Conservation (phyloP, 495 filamentous ascomycete species). For the Talaromyces stipitatus region DNA sequence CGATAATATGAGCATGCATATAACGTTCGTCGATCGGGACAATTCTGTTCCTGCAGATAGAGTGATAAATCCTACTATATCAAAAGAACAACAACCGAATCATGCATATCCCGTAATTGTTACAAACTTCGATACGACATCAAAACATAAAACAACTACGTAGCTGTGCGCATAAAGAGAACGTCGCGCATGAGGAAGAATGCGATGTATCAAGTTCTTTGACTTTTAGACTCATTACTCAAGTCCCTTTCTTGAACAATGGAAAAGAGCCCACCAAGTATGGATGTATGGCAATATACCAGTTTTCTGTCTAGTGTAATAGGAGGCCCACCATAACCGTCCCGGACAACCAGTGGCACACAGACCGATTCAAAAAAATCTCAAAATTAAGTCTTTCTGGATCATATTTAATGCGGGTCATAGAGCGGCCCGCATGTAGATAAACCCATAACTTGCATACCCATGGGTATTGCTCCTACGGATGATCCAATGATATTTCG, state of each 20-base stretch:
- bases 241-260: too few relatives aligned
- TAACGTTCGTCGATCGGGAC: neutral
- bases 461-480: too few relatives aligned
- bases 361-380: neutral
- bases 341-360: neutral
- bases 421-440: neutral
- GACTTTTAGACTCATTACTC: too few relatives aligned
- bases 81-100: neutral
- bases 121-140: neutral
- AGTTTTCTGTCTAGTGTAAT: neutral
- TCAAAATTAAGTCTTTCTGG: neutral
- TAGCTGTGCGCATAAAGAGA: too few relatives aligned
- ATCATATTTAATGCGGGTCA: neutral
- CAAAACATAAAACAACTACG: neutral
- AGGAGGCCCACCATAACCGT: neutral
- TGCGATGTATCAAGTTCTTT: neutral
- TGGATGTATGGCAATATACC: neutral
- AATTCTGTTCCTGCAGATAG: neutral
- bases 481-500: neutral
- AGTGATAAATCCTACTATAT: neutral
- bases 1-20: neutral
- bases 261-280: neutral
- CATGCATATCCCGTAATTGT: too few relatives aligned
- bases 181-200: neutral
- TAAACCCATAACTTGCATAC: neutral